A percentile compares a stretch with the other conserved stretches of the same genome.
Evolutionary conservation across 495 filamentous ascomycete species (phyloP).

Genomic region (Xylaria acuta): DNA sequence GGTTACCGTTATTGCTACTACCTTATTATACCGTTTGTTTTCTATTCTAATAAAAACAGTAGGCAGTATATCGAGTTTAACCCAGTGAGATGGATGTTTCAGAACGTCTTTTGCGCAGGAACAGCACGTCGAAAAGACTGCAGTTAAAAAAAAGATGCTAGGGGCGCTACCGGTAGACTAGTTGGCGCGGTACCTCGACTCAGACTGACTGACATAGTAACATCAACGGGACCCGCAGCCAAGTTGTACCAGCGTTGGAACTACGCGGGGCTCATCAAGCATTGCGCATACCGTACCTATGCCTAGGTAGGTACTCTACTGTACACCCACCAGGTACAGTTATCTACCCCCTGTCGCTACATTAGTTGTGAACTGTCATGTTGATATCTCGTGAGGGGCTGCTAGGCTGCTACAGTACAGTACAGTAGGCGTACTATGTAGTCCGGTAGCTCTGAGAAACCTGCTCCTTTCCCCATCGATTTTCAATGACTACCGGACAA

Average conservation of each 20-base stretch:
- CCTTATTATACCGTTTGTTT: not conserved
- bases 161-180: not conserved
- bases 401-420: too few species aligned
- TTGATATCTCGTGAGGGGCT: not conserved
- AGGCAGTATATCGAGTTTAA: not conserved
- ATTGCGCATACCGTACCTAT: conserved; percentile 3
- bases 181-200: not conserved
- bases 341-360: not conserved
- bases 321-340: too few species aligned
- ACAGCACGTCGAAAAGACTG: not conserved
- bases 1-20: not conserved
- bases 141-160: conserved; percentile 12
- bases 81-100: not conserved
- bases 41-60: not conserved
- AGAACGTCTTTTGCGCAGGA: not conserved
- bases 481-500: not conserved
- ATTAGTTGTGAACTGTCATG: not conserved
- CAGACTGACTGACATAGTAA: too few species aligned
- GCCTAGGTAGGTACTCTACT: too few species aligned
- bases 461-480: not conserved
- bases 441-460: not conserved
- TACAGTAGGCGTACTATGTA: too few species aligned
- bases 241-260: conserved; percentile 12
- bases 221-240: not conserved
- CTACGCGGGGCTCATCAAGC: conserved; percentile 3